A percentile compares a stretch with the other conserved stretches of the same genome.
These are phyloP conservation scores for Aphanoascus verrucosus DNA, from an alignment of 2,329 filamentous ascomycete genomes.

Conservation along the genomic window DNA sequence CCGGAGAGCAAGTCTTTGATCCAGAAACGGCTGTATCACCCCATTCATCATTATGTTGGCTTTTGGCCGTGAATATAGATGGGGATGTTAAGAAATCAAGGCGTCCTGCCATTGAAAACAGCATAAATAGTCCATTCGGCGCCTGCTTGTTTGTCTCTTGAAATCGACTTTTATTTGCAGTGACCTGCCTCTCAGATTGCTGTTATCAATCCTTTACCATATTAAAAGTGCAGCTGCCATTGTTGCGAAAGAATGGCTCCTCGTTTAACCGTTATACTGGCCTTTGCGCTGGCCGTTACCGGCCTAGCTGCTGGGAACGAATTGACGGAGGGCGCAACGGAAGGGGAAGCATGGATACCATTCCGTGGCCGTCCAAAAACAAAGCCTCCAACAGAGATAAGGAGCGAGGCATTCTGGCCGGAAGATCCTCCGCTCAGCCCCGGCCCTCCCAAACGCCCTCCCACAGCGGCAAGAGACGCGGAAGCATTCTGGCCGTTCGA, in stretches of 20 bases:
- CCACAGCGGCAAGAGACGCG: not conserved
- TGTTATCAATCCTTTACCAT: no score
- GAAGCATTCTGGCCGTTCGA: not conserved
- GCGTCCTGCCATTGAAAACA: not conserved
- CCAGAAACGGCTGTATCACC: not conserved
- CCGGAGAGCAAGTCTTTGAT: not conserved
- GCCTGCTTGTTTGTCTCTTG: no score
- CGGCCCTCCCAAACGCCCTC: not conserved
- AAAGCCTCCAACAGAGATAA: not conserved
- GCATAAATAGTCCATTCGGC: no score
- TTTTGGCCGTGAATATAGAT: not conserved
- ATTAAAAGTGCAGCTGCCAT: not conserved
- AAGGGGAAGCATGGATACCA: not conserved
- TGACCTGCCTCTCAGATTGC: no score
- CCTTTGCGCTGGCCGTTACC: constrained; percentile 1
- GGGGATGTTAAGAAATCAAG: not conserved
- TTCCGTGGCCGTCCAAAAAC: not conserved
- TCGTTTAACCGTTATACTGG: not conserved
- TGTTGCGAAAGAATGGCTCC: not conserved
- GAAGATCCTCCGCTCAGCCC: no score
- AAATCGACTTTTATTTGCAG: no score
- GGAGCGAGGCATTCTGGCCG: not conserved
- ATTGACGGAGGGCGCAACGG: not conserved
- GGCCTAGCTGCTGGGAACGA: not conserved
- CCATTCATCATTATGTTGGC: not conserved